Evolutionary conservation across 208 protist species (phyloP).

Genomic region (Kentomonas sorsogonicus): DNA sequence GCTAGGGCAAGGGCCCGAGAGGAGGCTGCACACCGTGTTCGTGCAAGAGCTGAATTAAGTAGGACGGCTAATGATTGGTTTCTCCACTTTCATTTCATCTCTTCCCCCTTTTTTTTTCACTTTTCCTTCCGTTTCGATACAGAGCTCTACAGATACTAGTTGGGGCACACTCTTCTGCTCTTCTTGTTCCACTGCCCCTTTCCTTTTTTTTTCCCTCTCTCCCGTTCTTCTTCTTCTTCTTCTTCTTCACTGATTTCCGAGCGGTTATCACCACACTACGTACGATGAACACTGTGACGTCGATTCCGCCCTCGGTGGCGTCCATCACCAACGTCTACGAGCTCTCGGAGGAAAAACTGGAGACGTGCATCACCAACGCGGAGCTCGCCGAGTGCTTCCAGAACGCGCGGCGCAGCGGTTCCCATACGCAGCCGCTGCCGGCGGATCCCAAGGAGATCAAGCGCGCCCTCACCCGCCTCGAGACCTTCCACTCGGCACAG

Average conservation of each 20-base stretch:
- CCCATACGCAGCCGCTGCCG: conserved; percentile 55
- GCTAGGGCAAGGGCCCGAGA: too few species aligned
- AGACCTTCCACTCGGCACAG: conserved; percentile 62
- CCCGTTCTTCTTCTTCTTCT: conserved; percentile 8
- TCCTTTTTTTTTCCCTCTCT: conserved; percentile 9
- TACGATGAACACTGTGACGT: too few species aligned
- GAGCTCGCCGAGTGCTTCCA: conserved; percentile 58
- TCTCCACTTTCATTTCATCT: background rate
- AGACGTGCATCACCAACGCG: conserved; percentile 23
- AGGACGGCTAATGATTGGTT: too few species aligned
- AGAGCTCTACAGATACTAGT: background rate
- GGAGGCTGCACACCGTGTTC: too few species aligned
- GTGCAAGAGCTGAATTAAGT: too few species aligned
- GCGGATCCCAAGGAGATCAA: conserved; percentile 54
- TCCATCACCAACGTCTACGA: too few species aligned
- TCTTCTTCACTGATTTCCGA: background rate
- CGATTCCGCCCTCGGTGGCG: too few species aligned
- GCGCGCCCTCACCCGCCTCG: conserved; percentile 42
- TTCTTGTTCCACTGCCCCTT: background rate
- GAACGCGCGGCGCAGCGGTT: conserved; percentile 53
- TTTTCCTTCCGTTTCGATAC: background rate
- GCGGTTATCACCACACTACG: background rate
- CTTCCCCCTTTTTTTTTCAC: conserved; percentile 4
- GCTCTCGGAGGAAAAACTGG: too few species aligned
- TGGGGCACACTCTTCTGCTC: background rate